Conservation (phyloP, 805 yeast genomes). For the Nakazawaea populi region DNA sequence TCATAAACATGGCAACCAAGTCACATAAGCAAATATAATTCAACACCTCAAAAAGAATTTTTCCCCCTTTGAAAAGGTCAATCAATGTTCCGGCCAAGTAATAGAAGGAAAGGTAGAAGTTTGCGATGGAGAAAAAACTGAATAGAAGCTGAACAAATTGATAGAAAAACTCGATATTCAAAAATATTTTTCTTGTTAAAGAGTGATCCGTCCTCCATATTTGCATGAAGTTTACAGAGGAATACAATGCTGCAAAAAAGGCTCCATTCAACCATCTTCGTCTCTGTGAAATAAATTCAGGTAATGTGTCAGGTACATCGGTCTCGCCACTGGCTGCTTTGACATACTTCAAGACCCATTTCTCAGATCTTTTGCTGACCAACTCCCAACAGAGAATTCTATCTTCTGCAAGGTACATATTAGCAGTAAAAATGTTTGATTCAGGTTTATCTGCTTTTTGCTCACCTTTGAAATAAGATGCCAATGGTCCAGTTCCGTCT, state of each 20-base stretch:
- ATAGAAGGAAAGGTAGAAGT: slow-evolving; percentile 88
- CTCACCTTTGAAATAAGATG: slow-evolving; percentile 90
- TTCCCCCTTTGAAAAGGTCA: slow-evolving; percentile 53
- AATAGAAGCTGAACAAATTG: slow-evolving; percentile 77
- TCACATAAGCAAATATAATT: slow-evolving; percentile 80
- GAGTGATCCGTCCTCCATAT: slow-evolving; percentile 92
- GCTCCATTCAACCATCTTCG: slow-evolving; percentile 98
- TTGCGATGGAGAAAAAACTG: slow-evolving; percentile 89
- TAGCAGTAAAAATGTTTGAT: slow-evolving; percentile 83
- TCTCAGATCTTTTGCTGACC: slow-evolving; percentile 69
- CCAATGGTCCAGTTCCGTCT: slow-evolving; percentile 66
- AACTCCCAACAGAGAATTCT: slow-evolving; percentile 92
- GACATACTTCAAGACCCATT: slow-evolving; percentile 81
- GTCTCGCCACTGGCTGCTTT: slow-evolving; percentile 88
- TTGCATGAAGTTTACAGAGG: slow-evolving; percentile 78
- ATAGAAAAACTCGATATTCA: slow-evolving; percentile 85
- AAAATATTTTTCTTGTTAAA: slow-evolving; percentile 64
- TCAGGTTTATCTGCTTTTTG: slow-evolving; percentile 56
- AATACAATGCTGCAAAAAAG: slow-evolving; percentile 89
- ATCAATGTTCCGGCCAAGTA: slow-evolving; percentile 85
- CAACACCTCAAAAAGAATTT: slow-evolving; percentile 76
- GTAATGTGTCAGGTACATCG: slow-evolving; percentile 86
- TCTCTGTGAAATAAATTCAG: slow-evolving; percentile 86
- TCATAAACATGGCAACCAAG: slow-evolving; percentile 81
- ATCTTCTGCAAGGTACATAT: slow-evolving; percentile 97